Base-by-base conservation (phyloP, 192 early-diverging fungal genomes). In the Mortierella antarctica region DNA sequence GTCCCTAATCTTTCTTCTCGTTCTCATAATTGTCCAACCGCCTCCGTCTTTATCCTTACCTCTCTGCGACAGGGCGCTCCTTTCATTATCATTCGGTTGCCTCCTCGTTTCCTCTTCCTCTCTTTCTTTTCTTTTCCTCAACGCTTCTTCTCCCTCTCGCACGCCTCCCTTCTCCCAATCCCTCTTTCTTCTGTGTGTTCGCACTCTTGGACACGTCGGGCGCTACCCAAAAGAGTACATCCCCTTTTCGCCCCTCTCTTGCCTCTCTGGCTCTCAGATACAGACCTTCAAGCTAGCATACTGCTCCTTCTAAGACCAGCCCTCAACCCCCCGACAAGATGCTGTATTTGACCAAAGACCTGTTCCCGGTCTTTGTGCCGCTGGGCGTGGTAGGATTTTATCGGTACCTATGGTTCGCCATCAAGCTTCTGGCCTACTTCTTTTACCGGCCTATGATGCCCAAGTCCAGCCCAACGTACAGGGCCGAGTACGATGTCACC, bases 361-460 rank as follows among this genome's bases (percentile, higher is more conserved):
- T 89, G 13, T 77, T 93, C 44, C 90, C 91, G 44, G 84, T 93
- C 64, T 93, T 91, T 60, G 61, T 93, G 60, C 92, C 92, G 4
- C 70, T 93, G 58, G 92, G 92, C 10, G 88, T 93, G 55, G 87
- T 93, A 41, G 92, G 92, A 5, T 84, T 93, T 45, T 93, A 93
- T 71, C 84, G 92, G 23, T 93, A 91, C 78, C 83, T 93, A 21
- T 92, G 91, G 91, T 93, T 85, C 70, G 65, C 86, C 12, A 86
- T 92, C 82, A 88, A 90, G 71, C n/a, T 92, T 3, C 47, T 88
- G 1, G 92, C 91, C 39, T 93, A 83, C 70, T 73, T 82, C 41
- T 84, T 91, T 9, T 93, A 93, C 77, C 74, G 85, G 17, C 92
- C 92, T 3, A 82, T 87, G 65, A 70, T 78, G 56, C 92, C 92